Base-by-base conservation (phyloP, 176 grass and related monocot species). In the Eragrostis curvula region DNA sequence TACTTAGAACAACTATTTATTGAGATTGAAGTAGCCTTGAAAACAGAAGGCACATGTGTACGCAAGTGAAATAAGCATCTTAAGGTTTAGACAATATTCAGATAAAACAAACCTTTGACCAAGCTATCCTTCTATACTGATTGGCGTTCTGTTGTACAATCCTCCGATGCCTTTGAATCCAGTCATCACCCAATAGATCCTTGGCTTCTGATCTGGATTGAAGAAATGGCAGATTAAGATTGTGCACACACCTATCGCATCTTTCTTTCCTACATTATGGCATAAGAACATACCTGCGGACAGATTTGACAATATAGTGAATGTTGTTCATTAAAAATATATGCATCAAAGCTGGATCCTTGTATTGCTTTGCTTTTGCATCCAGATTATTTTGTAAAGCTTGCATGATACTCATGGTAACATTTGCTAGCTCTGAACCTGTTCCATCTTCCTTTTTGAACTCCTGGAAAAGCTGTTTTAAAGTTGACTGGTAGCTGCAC, bases 271-370 rank as follows among this genome's bases (percentile, higher is more conserved):
- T 53, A 45, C 3, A 27, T 32, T 50, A 47, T 8, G 78, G 60
- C 21, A 79, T 30, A 65, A 66, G 48, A 82, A 50, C 82, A 78
- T 92, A 99, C 96, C 93, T 96, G 68, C 87, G 83, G 16, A 99
- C 87, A 78, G 93, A 99, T 90, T 85, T 93, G 47, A 99, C 93
- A 30, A 99, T 92, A 82, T 99, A 94, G 62, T 96, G 96, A 74
- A 94, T 99, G 76, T 99, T 99, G 56, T 99, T 99, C 96, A 99
- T 96, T 40, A 99, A 73, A 93, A 99, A 99, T 74, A 99, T 74
- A 65, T 90, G 76, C 44, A 92, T 93, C 70, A 96, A 63, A 75
- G 96, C 86, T 68, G 89, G 91, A 92, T 99, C 96, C 85, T 92
- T 90, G 77, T 96, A 99, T 71, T 99, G 91, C 44, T 99, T 99